phyloP scores from a whole-genome alignment of 495 filamentous ascomycete species.

The Cenococcum geophilum region DNA sequence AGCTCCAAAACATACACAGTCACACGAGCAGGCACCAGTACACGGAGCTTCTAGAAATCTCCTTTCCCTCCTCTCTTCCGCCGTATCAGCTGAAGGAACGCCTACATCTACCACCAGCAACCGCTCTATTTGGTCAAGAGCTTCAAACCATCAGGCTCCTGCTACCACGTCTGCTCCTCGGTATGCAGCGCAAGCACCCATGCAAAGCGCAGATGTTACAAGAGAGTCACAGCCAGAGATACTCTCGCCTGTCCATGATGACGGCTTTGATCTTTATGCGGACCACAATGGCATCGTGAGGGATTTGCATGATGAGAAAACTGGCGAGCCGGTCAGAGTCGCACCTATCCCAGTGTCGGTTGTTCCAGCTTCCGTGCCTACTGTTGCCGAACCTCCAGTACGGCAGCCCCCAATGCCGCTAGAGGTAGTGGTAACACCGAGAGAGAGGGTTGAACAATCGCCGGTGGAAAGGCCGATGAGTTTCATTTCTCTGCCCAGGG shows the following conservation, averaged over 20 bases:
- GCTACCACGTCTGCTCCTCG: not conserved
- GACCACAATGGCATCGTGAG: constrained; percentile 30
- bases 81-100: constrained; percentile 14
- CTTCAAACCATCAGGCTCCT: constrained; percentile 6
- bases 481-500: constrained; percentile 24
- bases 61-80: constrained; percentile 23
- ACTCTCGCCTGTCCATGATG: not conserved
- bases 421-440: not conserved
- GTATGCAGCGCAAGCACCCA: not conserved
- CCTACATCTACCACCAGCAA: constrained; percentile 16
- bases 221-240: not conserved
- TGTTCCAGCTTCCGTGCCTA: not conserved
- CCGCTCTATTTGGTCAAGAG: constrained; percentile 8
- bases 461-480: constrained; percentile 18
- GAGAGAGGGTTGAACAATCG: not conserved
- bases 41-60: not conserved
- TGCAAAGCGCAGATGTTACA: constrained; percentile 4
- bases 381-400: constrained; percentile 2
- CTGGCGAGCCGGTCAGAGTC: constrained; percentile 19
- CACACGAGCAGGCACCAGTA: not conserved
- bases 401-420: not conserved
- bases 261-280: constrained; percentile 29
- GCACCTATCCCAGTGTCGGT: constrained; percentile 2
- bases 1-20: not conserved
- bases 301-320: constrained; percentile 20